Evolutionary conservation across 345 rosid genomes (phyloP).

Genomic region (Trapa incisa): DNA sequence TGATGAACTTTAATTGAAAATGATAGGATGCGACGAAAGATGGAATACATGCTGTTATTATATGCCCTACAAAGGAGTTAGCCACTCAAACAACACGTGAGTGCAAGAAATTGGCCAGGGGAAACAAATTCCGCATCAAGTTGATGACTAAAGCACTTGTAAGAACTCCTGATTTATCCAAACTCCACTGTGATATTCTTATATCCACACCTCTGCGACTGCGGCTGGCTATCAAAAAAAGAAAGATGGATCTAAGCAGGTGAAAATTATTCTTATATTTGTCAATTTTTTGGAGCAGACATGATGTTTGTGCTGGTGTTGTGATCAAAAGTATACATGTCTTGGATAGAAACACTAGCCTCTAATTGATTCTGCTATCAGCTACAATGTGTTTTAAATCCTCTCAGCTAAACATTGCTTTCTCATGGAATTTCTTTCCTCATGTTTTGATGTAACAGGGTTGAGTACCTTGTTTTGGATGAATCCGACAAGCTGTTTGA

Average conservation of each 20-base stretch:
- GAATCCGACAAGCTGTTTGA: constrained; percentile 98
- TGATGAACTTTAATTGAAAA: no score
- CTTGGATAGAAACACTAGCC: background rate
- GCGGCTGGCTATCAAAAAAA: constrained; percentile 48
- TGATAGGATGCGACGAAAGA: no score
- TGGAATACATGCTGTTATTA: constrained; percentile 55
- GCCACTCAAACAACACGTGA: constrained; percentile 87
- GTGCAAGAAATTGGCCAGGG: constrained; percentile 74
- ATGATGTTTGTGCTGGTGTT: background rate
- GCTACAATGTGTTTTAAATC: background rate
- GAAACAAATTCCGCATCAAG: constrained; percentile 52
- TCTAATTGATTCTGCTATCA: background rate
- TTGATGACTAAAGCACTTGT: constrained; percentile 69
- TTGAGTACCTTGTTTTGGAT: constrained; percentile 86
- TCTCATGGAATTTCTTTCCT: background rate
- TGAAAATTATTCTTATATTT: background rate
- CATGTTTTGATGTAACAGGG: constrained; percentile 33
- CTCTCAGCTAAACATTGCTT: background rate
- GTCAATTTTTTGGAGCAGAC: background rate
- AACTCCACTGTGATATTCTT: constrained; percentile 65
- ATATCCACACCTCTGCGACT: constrained; percentile 78
- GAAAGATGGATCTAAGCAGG: constrained; percentile 70
- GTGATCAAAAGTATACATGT: background rate
- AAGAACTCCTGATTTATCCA: constrained; percentile 48
- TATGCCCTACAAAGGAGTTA: constrained; percentile 85